phyloP scores from a whole-genome alignment of 75 land plant genomes.

The Cunninghamia lanceolata region DNA sequence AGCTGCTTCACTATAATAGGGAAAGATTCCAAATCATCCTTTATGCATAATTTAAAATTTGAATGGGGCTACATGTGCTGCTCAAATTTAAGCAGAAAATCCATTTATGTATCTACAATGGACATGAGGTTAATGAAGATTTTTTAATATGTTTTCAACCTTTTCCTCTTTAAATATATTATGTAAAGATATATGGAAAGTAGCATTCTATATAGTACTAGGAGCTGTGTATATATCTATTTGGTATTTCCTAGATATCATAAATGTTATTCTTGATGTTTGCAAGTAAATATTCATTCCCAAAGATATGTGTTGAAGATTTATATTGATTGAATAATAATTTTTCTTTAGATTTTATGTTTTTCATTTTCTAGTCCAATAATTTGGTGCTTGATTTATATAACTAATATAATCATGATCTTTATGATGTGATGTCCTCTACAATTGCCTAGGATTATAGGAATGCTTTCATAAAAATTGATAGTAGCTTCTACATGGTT shows the following conservation, averaged over 20 bases:
- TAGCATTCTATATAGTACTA: constrained; percentile 62
- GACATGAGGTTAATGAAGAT: no score
- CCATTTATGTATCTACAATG: no score
- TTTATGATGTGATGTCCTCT: background rate
- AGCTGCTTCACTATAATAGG: no score
- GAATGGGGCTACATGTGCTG: no score
- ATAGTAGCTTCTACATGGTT: constrained; percentile 96
- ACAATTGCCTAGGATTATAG: constrained; percentile 81
- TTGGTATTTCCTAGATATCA: constrained; percentile 83
- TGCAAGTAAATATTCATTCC: constrained; percentile 91
- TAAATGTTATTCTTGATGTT: constrained; percentile 77
- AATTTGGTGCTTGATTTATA: background rate
- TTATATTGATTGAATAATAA: background rate
- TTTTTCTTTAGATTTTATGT: background rate
- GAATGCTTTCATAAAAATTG: constrained; percentile 82
- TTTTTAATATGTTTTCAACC: no score
- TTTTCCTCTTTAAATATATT: no score
- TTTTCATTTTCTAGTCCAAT: no score
- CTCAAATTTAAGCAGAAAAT: no score
- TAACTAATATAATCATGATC: background rate
- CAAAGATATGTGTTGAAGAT: constrained; percentile 61
- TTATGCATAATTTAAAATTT: no score
- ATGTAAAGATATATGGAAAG: constrained; percentile 48
- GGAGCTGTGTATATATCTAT: constrained; percentile 77
- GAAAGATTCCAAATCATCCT: no score